Evolutionary conservation across 306 rosid genomes (phyloP).

Genomic region (Sindora glabra): DNA sequence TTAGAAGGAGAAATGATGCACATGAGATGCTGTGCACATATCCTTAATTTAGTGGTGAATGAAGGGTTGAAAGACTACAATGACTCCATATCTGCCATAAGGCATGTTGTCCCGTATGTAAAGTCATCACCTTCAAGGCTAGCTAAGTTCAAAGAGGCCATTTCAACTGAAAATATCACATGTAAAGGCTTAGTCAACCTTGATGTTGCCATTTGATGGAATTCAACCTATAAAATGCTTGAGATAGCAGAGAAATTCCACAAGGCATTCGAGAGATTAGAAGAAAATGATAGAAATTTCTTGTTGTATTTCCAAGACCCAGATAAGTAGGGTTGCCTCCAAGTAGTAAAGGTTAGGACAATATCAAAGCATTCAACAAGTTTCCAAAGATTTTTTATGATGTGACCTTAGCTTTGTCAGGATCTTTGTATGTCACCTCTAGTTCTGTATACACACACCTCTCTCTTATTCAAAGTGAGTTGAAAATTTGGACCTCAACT

Average conservation of each 20-base stretch:
- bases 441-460: too few species aligned
- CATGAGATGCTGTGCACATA: not conserved
- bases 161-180: not conserved
- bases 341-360: not conserved
- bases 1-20: not conserved
- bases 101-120: not conserved
- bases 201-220: too few species aligned
- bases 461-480: too few species aligned
- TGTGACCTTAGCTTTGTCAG: not conserved
- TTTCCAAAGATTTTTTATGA: not conserved
- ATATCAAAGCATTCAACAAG: too few species aligned
- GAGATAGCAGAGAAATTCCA: too few species aligned
- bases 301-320: too few species aligned
- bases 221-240: too few species aligned
- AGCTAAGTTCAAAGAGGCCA: not conserved
- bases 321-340: too few species aligned
- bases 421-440: not conserved
- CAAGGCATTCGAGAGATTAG: too few species aligned
- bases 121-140: not conserved
- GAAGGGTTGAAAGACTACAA: not conserved
- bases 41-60: not conserved
- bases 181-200: not conserved
- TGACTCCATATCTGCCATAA: not conserved
- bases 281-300: too few species aligned
- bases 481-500: not conserved